phyloP scores from a whole-genome alignment of 768 basidiomycete genomes.

The Lyophyllum semitale region DNA sequence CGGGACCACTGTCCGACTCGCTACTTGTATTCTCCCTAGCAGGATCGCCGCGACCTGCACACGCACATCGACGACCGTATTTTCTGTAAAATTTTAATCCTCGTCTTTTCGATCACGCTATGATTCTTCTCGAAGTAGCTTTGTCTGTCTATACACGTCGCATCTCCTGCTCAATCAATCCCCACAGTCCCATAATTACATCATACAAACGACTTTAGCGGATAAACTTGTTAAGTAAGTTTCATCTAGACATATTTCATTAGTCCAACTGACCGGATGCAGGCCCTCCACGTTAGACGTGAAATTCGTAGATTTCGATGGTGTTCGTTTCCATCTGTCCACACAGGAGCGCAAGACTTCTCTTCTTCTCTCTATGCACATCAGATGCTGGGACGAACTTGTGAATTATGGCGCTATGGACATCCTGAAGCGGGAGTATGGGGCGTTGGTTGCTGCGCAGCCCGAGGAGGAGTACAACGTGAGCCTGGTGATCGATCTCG shows the following conservation, averaged over 20 bases:
- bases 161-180: slow-evolving; percentile 8
- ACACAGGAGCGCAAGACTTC: slow-evolving; percentile 83
- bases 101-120: slow-evolving; percentile 24
- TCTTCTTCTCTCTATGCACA: slow-evolving; percentile 91
- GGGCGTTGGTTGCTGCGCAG: slow-evolving; percentile 60
- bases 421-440: slow-evolving; percentile 82
- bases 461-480: slow-evolving; percentile 90
- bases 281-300: slow-evolving; percentile 94
- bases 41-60: neutral
- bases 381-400: slow-evolving; percentile 96
- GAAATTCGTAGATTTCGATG: slow-evolving; percentile 97
- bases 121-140: slow-evolving; percentile 86
- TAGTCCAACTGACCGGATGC: slow-evolving; percentile 14
- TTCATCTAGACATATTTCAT: neutral
- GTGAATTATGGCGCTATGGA: slow-evolving; percentile 83
- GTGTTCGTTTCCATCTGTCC: slow-evolving; percentile 91
- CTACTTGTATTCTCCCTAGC: too few relatives aligned
- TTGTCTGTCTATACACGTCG: neutral
- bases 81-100: neutral
- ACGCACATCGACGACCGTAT: neutral
- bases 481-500: slow-evolving; percentile 84
- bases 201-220: slow-evolving; percentile 85
- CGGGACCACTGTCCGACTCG: too few relatives aligned
- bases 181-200: slow-evolving; percentile 82
- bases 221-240: slow-evolving; percentile 85